Conservation (phyloP, 495 filamentous ascomycete species). For the Platismatia glauca region DNA sequence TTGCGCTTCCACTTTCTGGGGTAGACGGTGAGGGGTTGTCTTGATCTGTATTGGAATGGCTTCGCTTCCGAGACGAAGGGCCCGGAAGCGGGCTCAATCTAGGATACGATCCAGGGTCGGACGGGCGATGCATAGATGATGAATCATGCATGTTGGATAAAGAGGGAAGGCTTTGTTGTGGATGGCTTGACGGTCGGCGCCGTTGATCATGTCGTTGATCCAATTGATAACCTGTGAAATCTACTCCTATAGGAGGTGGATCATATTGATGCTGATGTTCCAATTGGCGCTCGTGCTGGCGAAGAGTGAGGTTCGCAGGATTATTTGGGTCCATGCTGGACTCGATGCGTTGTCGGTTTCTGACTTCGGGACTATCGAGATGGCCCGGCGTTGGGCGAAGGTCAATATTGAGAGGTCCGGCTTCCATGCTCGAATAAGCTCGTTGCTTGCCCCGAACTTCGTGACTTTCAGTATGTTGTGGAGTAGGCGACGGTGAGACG, state of each 20-base stretch:
- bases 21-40: constrained; percentile 35
- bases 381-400: constrained; percentile 15
- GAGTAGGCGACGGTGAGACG: constrained; percentile 29
- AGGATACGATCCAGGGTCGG: constrained; percentile 27
- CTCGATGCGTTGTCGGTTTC: constrained; percentile 38
- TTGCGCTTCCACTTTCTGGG: constrained; percentile 32
- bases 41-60: constrained; percentile 31
- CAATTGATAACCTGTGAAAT: constrained; percentile 41
- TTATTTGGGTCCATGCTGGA: constrained; percentile 44
- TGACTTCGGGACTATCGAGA: constrained; percentile 33
- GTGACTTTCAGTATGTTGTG: constrained; percentile 31
- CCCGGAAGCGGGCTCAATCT: constrained; percentile 31
- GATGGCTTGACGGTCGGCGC: constrained; percentile 26
- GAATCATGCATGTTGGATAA: constrained; percentile 37
- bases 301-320: constrained; percentile 52
- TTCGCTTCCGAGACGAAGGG: constrained; percentile 38
- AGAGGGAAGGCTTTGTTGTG: constrained; percentile 34
- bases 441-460: constrained; percentile 15
- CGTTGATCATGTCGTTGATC: constrained; percentile 19
- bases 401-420: constrained; percentile 12
- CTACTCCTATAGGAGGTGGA: constrained; percentile 38
- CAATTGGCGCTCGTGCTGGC: constrained; percentile 40
- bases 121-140: constrained; percentile 29
- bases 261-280: constrained; percentile 33
- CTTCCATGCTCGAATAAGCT: constrained; percentile 10